These are phyloP conservation scores for Potentilla sterilis DNA, from an alignment of 306 rosid species.

Conservation along the genomic window DNA sequence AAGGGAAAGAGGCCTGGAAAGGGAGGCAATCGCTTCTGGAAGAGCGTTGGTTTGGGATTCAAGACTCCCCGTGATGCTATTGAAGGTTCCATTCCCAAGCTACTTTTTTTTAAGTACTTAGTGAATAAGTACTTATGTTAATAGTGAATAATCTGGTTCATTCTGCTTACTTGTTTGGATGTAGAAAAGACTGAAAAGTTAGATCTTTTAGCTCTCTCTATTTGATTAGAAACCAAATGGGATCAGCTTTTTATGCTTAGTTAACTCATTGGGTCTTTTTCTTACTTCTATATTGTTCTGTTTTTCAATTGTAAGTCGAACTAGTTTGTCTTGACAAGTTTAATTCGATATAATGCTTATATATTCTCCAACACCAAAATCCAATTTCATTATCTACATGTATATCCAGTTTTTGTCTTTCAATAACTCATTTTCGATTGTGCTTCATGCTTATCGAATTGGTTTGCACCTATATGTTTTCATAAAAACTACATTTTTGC, in stretches of 20 bases:
- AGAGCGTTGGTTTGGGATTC: slow-evolving; percentile 57
- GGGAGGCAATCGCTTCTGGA: slow-evolving; percentile 64
- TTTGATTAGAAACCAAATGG: too few species aligned
- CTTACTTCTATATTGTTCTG: too few species aligned
- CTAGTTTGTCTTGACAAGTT: too few species aligned
- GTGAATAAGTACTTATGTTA: background rate
- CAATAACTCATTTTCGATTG: background rate
- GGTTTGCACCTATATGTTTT: background rate
- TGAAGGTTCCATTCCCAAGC: slow-evolving; percentile 33
- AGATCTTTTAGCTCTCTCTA: too few species aligned
- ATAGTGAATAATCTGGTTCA: background rate
- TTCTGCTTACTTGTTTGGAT: background rate
- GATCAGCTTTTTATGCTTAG: too few species aligned
- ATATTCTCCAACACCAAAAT: too few species aligned
- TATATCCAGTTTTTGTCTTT: too few species aligned
- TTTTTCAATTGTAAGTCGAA: too few species aligned
- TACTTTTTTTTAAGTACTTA: background rate
- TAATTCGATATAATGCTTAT: too few species aligned
- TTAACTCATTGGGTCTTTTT: too few species aligned
- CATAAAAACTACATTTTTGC: too few species aligned
- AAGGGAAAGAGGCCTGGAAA: slow-evolving; percentile 69
- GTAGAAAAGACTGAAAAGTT: background rate
- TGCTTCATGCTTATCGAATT: background rate
- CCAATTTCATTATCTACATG: too few species aligned
- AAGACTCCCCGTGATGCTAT: slow-evolving; percentile 65